Evolutionary conservation across 805 yeast species (phyloP).

Genomic region (Starmerella floris): DNA sequence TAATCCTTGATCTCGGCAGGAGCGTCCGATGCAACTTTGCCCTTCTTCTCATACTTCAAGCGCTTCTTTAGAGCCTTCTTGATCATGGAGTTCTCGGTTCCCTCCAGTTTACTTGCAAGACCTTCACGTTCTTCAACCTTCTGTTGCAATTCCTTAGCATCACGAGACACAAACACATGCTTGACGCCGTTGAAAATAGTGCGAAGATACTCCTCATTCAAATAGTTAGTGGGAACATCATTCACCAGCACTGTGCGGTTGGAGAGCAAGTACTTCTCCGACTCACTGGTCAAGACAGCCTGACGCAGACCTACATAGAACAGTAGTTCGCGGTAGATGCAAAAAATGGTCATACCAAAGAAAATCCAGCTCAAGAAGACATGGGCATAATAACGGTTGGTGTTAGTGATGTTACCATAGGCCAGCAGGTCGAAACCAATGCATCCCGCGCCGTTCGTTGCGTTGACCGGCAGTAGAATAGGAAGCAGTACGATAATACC

Average conservation of each 20-base stretch:
- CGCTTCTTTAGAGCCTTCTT: slow-evolving; percentile 50
- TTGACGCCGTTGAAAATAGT: slow-evolving; percentile 73
- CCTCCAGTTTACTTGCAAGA: slow-evolving; percentile 52
- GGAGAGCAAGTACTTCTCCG: slow-evolving; percentile 57
- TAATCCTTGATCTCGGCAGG: slow-evolving; percentile 31
- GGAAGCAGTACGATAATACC: slow-evolving; percentile 47
- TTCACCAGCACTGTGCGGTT: slow-evolving; percentile 77
- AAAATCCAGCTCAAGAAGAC: slow-evolving; percentile 68
- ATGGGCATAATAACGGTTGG: slow-evolving; percentile 71
- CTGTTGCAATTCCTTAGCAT: slow-evolving; percentile 38
- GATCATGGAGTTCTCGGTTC: slow-evolving; percentile 46
- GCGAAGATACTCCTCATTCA: slow-evolving; percentile 58
- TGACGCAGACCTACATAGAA: slow-evolving; percentile 65
- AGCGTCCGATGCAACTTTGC: slow-evolving; percentile 25
- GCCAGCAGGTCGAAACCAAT: slow-evolving; percentile 64
- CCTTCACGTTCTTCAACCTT: slow-evolving; percentile 47
- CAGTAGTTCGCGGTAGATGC: slow-evolving; percentile 69
- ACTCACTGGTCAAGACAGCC: slow-evolving; percentile 68
- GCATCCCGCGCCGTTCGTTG: slow-evolving; percentile 40
- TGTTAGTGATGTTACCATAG: slow-evolving; percentile 54
- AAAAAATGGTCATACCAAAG: slow-evolving; percentile 54
- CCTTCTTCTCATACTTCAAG: slow-evolving; percentile 55
- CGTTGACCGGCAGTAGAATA: slow-evolving; percentile 73
- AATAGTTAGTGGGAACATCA: slow-evolving; percentile 61
- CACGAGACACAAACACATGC: slow-evolving; percentile 67